A percentile compares a stretch with the other conserved stretches of the same genome.
Conservation (phyloP, 306 rosid species). For the Trichosanthes truncata region DNA sequence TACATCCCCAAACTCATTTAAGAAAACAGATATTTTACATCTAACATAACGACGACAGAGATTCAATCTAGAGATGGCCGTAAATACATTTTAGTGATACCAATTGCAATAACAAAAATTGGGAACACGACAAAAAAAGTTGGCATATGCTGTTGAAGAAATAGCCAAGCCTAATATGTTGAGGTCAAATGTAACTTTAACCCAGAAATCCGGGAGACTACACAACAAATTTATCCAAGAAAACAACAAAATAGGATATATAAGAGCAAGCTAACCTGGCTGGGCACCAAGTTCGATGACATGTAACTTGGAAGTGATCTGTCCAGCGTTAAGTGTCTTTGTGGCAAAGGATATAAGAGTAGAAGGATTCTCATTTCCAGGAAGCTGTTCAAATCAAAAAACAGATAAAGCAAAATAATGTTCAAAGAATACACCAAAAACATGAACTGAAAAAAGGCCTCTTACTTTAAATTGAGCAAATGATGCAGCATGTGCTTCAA, state of each 20-base stretch:
- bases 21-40: not conserved
- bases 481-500: constrained; percentile 97
- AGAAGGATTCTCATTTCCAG: constrained; percentile 90
- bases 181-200: not conserved
- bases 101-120: not conserved
- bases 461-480: constrained; percentile 89
- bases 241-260: not conserved
- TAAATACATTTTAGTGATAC: not conserved
- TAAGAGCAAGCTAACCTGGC: constrained; percentile 56
- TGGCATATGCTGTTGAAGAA: not conserved
- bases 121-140: not conserved
- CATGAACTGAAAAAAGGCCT: not conserved
- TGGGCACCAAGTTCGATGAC: constrained; percentile 97
- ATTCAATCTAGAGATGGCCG: not conserved
- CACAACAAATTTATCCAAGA: constrained; percentile 11
- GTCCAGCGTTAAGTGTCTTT: constrained; percentile 89
- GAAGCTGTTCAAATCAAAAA: constrained; percentile 44
- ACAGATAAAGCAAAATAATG: not conserved
- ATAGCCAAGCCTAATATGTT: not conserved
- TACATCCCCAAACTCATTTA: not conserved
- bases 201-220: not conserved
- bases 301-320: constrained; percentile 81
- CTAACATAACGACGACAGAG: not conserved
- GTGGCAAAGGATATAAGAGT: constrained; percentile 86
- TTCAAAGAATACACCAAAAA: not conserved